A percentile compares a stretch with the other conserved stretches of the same genome.
These are phyloP conservation scores for Coccomyxa sp. DNA, from an alignment of 139 green algal genomes.

Conservation along the genomic window DNA sequence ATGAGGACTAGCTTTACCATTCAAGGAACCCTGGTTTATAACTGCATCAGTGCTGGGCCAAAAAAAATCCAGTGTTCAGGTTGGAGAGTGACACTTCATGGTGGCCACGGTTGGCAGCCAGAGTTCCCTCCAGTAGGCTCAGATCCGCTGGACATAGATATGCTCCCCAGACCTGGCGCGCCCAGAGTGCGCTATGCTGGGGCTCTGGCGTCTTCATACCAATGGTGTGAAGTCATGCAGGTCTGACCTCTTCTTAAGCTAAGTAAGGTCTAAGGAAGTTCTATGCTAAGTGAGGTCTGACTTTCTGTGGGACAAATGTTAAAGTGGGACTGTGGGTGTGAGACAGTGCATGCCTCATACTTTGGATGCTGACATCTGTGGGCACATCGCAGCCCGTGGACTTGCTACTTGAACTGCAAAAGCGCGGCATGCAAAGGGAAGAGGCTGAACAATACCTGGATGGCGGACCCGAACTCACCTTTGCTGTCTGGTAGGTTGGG, in stretches of 20 bases:
- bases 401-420: neutral
- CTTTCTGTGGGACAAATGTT: neutral
- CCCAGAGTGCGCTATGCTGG: neutral
- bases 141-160: neutral
- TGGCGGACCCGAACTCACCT: neutral
- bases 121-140: neutral
- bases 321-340: neutral
- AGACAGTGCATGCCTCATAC: neutral
- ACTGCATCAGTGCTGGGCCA: neutral
- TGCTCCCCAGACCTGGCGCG: neutral
- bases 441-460: neutral
- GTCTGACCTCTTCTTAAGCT: neutral
- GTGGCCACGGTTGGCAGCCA: neutral
- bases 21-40: neutral
- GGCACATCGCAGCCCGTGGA: neutral
- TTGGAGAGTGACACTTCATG: neutral
- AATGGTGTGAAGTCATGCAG: conserved; percentile 2
- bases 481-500: neutral
- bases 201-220: neutral
- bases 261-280: too few relatives aligned
- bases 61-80: neutral
- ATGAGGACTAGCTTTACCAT: neutral
- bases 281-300: neutral
- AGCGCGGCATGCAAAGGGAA: neutral
- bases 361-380: neutral